Base-by-base conservation (phyloP, 371 early-diverging fungal species). In the Mucor sp. region DNA sequence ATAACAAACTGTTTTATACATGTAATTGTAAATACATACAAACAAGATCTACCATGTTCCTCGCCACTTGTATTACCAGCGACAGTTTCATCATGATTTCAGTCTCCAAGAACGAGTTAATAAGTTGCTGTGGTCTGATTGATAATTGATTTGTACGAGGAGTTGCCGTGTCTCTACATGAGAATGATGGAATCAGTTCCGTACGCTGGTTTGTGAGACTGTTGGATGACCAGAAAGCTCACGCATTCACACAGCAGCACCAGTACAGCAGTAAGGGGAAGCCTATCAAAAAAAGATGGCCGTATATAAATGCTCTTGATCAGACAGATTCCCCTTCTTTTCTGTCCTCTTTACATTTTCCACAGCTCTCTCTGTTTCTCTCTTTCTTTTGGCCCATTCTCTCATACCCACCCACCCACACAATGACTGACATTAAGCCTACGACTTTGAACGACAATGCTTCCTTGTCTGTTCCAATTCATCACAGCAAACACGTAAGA, bases 121-220 rank as follows among this genome's bases (percentile, higher is more conserved):
- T 37, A 50, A 25, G 7, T 19, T 25, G 21, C 21, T 50, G 50
- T 62, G 27, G 62, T 62, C 48, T 47, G 62, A 62, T 62, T 62
- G 43, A n/a, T 48, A 62, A 62, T 35, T 62, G 35, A 50, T 25
- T 50, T 50, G 25, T 50, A 8, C 23, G 25, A 50, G 50, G 50
- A 50, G 50, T 50, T 50, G 44, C 44, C 50, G 50, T 50, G 23
- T 50, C 6, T 30, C 23, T 25, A 48, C 50, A 50, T 23, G 7
- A 25, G 4, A 50, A 50, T 50, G 50, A 50, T 50, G 50, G 50
- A 50, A 50, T 50, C 50, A 50, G 11, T 50, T 50, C 50, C 50
- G 50, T 50, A 50, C 0, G 11, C 25, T 41, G 17, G 17, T 27
- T 27, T 60, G 27, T 28, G 30, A n/a, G 44, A 58, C 58, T 21